A percentile compares a stretch with the other conserved stretches of the same genome.
Conservation (phyloP, 371 early-diverging fungal species). For the Mucor sp. region DNA sequence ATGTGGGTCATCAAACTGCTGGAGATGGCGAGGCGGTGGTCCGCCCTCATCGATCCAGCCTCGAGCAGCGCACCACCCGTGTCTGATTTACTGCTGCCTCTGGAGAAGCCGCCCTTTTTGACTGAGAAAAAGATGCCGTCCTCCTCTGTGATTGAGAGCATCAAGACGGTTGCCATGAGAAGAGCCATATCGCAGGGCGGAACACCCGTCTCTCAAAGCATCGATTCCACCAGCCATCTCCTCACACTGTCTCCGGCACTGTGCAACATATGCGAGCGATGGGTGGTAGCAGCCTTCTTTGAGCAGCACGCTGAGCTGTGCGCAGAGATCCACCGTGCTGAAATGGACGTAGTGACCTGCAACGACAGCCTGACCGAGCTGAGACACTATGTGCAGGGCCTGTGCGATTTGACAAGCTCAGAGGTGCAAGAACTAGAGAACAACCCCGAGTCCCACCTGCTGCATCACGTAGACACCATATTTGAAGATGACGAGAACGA, state of each 20-base stretch:
- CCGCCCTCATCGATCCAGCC: conserved; percentile 6
- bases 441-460: neutral
- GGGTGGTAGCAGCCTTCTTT: conserved; percentile 73
- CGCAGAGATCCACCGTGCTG: conserved; percentile 76
- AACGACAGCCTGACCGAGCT: conserved; percentile 77
- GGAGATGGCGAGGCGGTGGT: conserved; percentile 16
- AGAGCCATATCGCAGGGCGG: conserved; percentile 22
- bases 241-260: conserved; percentile 48
- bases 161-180: neutral
- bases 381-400: conserved; percentile 50
- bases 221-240: neutral
- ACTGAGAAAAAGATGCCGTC: neutral
- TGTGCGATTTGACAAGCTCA: conserved; percentile 48
- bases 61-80: neutral
- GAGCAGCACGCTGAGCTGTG: conserved; percentile 78
- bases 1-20: conserved; percentile 84
- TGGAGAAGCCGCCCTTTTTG: neutral
- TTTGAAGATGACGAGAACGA: neutral
- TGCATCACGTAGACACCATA: neutral
- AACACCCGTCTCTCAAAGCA: neutral
- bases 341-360: conserved; percentile 71
- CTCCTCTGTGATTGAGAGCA: neutral
- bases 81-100: neutral
- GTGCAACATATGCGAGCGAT: conserved; percentile 83
- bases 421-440: conserved; percentile 15